Conservation (phyloP, 2,329 filamentous ascomycete genomes). For the Chaetomium strumarium region DNA sequence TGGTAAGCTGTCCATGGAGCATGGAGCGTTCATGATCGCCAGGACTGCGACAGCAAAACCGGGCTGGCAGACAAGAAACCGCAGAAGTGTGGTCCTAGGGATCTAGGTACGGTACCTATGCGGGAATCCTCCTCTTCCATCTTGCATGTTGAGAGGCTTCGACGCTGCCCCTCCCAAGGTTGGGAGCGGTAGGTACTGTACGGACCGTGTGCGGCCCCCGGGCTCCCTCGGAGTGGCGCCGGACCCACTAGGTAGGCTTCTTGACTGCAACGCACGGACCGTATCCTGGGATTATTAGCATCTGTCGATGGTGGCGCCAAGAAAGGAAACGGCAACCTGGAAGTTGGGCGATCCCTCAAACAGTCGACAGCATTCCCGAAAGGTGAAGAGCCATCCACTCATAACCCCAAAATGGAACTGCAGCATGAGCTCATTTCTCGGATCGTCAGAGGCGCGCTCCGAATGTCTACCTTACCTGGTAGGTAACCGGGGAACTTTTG, state of each 20-base stretch:
- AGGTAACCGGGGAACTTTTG: too few relatives aligned
- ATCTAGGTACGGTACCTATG: too few relatives aligned
- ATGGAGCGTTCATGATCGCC: too few relatives aligned
- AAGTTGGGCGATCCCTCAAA: constrained; percentile 18
- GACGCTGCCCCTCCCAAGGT: too few relatives aligned
- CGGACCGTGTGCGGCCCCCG: too few relatives aligned
- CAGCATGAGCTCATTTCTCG: background rate
- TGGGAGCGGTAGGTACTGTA: too few relatives aligned
- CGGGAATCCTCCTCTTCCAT: too few relatives aligned
- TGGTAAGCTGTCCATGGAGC: background rate
- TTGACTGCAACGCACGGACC: background rate
- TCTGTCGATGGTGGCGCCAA: constrained; percentile 13
- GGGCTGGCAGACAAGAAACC: too few relatives aligned
- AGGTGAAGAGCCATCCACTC: constrained; percentile 5
- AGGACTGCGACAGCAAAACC: too few relatives aligned
- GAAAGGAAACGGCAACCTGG: constrained; percentile 12
- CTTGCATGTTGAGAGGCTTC: too few relatives aligned
- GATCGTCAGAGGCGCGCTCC: constrained; percentile 12
- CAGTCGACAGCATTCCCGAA: constrained; percentile 12
- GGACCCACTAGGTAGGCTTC: background rate
- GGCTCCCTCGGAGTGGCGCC: constrained; percentile 3
- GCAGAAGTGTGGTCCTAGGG: background rate
- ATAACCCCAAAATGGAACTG: constrained; percentile 14
- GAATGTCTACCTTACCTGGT: too few relatives aligned
- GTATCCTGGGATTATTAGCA: background rate